Evolutionary conservation across 202 grass and related monocot genomes (phyloP).

Genomic region (Zoysia matrella): DNA sequence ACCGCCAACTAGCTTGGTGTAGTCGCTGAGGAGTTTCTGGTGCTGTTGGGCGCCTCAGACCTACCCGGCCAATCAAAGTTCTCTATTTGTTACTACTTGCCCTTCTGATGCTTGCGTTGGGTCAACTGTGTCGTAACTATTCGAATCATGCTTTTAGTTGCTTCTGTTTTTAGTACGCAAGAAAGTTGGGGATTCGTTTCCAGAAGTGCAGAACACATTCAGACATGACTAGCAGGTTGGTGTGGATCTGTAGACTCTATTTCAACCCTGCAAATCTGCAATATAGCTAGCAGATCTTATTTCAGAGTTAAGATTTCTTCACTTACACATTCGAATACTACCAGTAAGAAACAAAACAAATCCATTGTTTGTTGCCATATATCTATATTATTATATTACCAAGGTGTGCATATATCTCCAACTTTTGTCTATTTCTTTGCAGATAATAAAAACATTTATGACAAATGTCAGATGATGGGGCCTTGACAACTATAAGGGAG

Average conservation of each 20-base stretch:
- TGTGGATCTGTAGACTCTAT: neutral
- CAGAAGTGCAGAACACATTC: neutral
- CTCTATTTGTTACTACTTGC: constrained; percentile 2
- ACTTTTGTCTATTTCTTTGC: neutral
- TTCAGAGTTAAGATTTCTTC: no score
- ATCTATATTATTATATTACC: neutral
- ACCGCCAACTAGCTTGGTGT: constrained; percentile 23
- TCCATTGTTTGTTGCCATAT: constrained; percentile 9
- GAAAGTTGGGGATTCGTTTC: constrained; percentile 2
- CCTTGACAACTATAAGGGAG: constrained; percentile 37
- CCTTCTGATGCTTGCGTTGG: neutral
- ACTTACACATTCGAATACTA: no score
- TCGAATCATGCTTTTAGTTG: constrained; percentile 3
- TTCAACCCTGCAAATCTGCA: neutral
- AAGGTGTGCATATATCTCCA: neutral
- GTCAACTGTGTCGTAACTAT: constrained; percentile 37
- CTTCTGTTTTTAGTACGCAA: neutral
- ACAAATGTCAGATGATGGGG: constrained; percentile 21
- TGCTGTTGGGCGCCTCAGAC: constrained; percentile 59
- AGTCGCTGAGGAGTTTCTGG: constrained; percentile 52
- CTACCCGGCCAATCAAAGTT: constrained; percentile 44
- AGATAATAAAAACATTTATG: constrained; percentile 7
- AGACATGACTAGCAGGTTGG: neutral
- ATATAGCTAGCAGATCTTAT: neutral
- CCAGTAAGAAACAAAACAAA: neutral